Base-by-base conservation (phyloP, 352 stramenopile genomes). In the Globisporangium barbulae region DNA sequence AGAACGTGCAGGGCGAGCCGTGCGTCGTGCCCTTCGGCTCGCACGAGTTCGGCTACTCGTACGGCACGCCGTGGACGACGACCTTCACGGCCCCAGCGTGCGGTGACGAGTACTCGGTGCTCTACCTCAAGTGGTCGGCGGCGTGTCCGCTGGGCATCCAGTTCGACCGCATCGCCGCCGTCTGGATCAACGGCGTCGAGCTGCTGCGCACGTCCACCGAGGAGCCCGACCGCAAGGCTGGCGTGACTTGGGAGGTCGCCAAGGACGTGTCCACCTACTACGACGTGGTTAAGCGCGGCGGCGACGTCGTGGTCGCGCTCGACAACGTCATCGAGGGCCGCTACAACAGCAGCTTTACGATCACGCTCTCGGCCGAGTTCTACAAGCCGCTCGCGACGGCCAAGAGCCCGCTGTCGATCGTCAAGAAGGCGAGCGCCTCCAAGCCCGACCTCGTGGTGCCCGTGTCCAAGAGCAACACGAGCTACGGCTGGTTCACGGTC, bases 191-290 rank as follows among this genome's bases (percentile, higher is more conserved):
- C 58, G 77, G 78, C 22, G 67, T 86, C 59, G 84, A 93, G 59
- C 63, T 93, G 48, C 74, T 93, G 28, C 78, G 85, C 30, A 91
- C 83, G 56, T 91, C 85, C 13, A 92, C 85, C 3, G 72, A 86
- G 44, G 85, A 93, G 50, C 85, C 85, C 4, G 74, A 71, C 45
- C 70, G 74, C 33, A 67, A 70, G 30, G 53, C 71, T 7, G 72
- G 71, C 17, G 77, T 86, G 39, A 65, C 59, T 30, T 93, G 85
- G 85, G 59, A 82, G 30, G 71, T 94, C 53, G 70, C 69, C 35
- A 91, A 91, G 63, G 85, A 94, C 63, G 65, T 94, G 5, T 86
- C 77, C 8, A 42, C 70, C 3, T 94, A 94, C 70, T 63, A 67
- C 6, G 67, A 81, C 54, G 59, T 88, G 9, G 62, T 90, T n/a